Evolutionary conservation across 2,329 filamentous ascomycete genomes (phyloP), one percentile per base, ranked within the genome.

Genomic region (Claviceps lovelessii): DNA sequence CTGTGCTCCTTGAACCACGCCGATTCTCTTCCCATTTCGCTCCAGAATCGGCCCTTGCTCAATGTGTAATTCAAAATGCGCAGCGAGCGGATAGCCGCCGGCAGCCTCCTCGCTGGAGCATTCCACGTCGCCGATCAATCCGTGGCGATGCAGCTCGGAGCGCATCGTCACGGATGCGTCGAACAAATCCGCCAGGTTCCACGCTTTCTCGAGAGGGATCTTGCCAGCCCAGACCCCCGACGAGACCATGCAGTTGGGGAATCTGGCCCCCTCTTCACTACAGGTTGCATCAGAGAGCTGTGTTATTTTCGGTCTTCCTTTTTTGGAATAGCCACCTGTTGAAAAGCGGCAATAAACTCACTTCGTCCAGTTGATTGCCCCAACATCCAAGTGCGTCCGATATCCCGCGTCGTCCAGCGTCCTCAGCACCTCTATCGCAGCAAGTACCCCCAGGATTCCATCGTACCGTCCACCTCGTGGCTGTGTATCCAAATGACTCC

Each of bases 61-160:
- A 53, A 91, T 91, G 64, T 93, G 88, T 10, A 93, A 75, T 67
- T 91, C 87, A 62, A 91, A 90, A 66, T 91, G 86, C 1, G 86
- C 86, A 0, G 79, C 83, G 69, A 90, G 80, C 0, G 84, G 84
- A n/a, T 60, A 60, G 2, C 42, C 42, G n/a, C 62, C 58, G n/a
- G 35, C 39, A 9, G 37, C 39, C 2, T 55, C 42, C 31, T 57
- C 56, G 31, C 54, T 56, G 7, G 54, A 55, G 52, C 60, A 61
- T 19, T 55, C 55, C 6, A 57, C 54, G 17, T 58, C 52, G 6
- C 60, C 60, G 11, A 59, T 44, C 46, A 56, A 90, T 1, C 83
- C 82, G 52, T 90, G 88, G 10, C 84, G 76, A 63, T 84, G 73
- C 0, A 93, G 76, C 59, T 90, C 67, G 5, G 62, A 63, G 39